Percentiles rank a stretch among this genome's conserved stretches.
These are phyloP conservation scores for Hypericum perforatum DNA, from an alignment of 345 rosid genomes.

Conservation along the genomic window DNA sequence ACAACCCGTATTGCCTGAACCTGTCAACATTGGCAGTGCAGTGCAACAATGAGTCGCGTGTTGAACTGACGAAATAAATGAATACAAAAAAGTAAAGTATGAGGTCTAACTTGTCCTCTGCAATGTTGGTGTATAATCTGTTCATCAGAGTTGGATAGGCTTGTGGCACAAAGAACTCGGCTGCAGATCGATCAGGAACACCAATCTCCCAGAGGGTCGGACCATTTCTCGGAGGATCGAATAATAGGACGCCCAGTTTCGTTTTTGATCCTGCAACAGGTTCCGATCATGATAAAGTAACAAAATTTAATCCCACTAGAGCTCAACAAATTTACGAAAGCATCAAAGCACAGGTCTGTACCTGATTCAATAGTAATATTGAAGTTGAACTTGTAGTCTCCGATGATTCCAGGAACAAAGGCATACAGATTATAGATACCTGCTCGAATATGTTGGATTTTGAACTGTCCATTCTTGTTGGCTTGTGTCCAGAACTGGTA, in stretches of 20 bases:
- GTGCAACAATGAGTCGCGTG: too few species aligned
- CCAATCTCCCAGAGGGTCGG: conserved; percentile 2
- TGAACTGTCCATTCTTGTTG: not conserved
- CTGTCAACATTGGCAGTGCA: not conserved
- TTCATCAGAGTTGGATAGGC: not conserved
- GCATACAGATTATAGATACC: not conserved
- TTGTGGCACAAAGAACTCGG: conserved; percentile 1
- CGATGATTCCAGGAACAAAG: not conserved
- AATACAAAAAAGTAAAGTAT: too few species aligned
- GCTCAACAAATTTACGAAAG: not conserved
- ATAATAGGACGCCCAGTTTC: not conserved
- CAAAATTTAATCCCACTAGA: not conserved
- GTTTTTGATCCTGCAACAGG: not conserved
- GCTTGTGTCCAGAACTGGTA: conserved; percentile 1
- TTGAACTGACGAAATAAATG: too few species aligned
- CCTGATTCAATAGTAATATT: not conserved
- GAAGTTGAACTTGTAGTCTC: not conserved
- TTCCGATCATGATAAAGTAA: not conserved
- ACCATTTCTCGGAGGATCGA: not conserved
- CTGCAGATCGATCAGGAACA: not conserved
- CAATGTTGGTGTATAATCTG: not conserved
- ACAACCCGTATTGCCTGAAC: conserved; percentile 1
- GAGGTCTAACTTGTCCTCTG: too few species aligned
- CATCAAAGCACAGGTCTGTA: not conserved
- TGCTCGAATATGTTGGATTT: not conserved